A percentile compares a stretch with the other conserved stretches of the same genome.
phyloP scores from a whole-genome alignment of 106 monocot species.

The Platanthera zijinensis region DNA sequence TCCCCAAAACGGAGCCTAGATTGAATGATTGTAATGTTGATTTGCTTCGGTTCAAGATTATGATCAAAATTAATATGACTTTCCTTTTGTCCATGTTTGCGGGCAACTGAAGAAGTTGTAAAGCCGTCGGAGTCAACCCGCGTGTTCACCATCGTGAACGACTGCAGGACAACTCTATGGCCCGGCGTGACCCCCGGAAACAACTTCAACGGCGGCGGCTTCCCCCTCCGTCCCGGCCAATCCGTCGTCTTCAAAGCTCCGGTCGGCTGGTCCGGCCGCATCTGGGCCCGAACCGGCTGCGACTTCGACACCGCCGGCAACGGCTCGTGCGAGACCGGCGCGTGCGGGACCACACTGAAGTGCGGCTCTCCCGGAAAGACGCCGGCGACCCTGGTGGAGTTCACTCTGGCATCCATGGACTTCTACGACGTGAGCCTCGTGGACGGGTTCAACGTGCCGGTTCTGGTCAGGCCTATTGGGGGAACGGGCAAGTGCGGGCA shows the following conservation, averaged over 20 bases:
- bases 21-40: neutral
- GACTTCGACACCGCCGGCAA: conserved; percentile 52
- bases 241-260: conserved; percentile 64
- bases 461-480: conserved; percentile 55
- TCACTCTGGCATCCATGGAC: conserved; percentile 58
- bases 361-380: conserved; percentile 57
- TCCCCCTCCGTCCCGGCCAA: conserved; percentile 47
- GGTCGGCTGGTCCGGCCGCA: conserved; percentile 72
- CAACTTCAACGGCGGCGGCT: conserved; percentile 64
- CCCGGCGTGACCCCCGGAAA: conserved; percentile 60
- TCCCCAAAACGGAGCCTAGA: neutral
- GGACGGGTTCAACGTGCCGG: conserved; percentile 87
- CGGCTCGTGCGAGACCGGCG: conserved; percentile 63
- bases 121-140: conserved; percentile 29
- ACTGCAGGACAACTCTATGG: conserved; percentile 70
- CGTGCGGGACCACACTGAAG: conserved; percentile 49
- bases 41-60: neutral
- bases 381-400: conserved; percentile 72
- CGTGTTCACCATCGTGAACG: conserved; percentile 67
- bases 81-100: neutral
- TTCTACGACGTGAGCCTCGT: conserved; percentile 94
- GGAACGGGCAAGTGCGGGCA: conserved; percentile 45
- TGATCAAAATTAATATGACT: neutral
- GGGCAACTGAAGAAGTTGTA: neutral
- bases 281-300: conserved; percentile 89